Base-by-base conservation (phyloP, 148 eudicot species). In the Suaeda aralocaspica region DNA sequence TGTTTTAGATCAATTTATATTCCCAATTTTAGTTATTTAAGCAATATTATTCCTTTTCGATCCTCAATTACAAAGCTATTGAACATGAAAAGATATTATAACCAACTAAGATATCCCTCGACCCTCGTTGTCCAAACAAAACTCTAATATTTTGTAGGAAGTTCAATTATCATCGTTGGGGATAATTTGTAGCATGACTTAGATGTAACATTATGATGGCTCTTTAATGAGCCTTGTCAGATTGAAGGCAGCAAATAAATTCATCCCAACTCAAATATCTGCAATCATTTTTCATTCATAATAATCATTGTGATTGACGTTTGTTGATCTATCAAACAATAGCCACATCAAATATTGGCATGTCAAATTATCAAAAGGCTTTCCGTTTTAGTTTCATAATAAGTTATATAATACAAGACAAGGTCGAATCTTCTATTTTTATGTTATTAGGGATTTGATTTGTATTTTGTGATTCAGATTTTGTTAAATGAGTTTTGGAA, bases 381-480 rank as follows among this genome's bases (percentile, higher is more conserved):
- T 46, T 26, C 72, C 59, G 58, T 58, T 58, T 59, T 22, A 22
- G 67, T 67, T 8, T n/a, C n/a, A n/a, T n/a, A n/a, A n/a, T n/a
- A n/a, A n/a, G n/a, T n/a, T n/a, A n/a, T n/a, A n/a, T n/a, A n/a
- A 56, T 2, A 9, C 22, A 73, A 64, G 70, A 73, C 70, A 45
- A 56, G 41, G 21, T 56, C 8, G 70, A 66, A 66, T 66, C 64
- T 57, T 46, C 76, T 45, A 66, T 42, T 65, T 73, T 42, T 41
- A 73, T 26, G 56, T 21, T 64, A n/a, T 36, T 36, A 65, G 12
- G 33, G 19, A 31, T 53, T 39, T 39, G 64, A 24, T 42, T 62
- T 30, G 6, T n/a, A 19, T 22, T 44, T 36, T 41, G 2, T 2
- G 1, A 13, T 12, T 16, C 25, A 28, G 42, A 34, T 15, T 1